Evolutionary conservation across 352 stramenopile species (phyloP).

Genomic region (Thalassiosira ordinaria): DNA sequence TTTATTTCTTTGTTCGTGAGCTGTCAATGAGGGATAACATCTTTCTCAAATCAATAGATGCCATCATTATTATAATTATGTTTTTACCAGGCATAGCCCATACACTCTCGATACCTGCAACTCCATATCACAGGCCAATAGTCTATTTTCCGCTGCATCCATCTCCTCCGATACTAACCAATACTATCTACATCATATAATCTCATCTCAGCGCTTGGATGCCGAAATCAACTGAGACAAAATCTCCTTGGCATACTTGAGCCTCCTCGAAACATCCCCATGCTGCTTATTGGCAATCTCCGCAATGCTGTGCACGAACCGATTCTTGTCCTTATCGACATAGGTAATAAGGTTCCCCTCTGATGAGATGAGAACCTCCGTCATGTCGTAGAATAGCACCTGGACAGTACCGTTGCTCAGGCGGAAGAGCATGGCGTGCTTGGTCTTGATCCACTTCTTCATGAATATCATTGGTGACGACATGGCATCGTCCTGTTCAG

Average conservation of each 20-base stretch:
- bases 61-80: too few species aligned
- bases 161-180: too few species aligned
- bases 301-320: conserved; percentile 76
- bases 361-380: conserved; percentile 93
- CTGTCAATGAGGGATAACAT: too few species aligned
- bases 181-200: too few species aligned
- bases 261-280: conserved; percentile 83
- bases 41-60: too few species aligned
- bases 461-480: conserved; percentile 90
- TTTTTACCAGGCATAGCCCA: too few species aligned
- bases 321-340: conserved; percentile 81
- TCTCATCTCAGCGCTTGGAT: conserved; percentile 50
- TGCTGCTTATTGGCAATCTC: conserved; percentile 76
- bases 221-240: conserved; percentile 91
- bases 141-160: too few species aligned
- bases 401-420: conserved; percentile 94
- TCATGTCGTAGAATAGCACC: conserved; percentile 95
- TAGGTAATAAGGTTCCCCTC: conserved; percentile 91
- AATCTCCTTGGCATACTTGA: conserved; percentile 96
- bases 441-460: conserved; percentile 98
- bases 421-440: conserved; percentile 97
- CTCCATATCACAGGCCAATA: too few species aligned
- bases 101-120: too few species aligned
- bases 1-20: too few species aligned
- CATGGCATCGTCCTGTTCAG: conserved; percentile 47